phyloP scores from a whole-genome alignment of 768 basidiomycete genomes.

The Xerocomellus amylosporus region DNA sequence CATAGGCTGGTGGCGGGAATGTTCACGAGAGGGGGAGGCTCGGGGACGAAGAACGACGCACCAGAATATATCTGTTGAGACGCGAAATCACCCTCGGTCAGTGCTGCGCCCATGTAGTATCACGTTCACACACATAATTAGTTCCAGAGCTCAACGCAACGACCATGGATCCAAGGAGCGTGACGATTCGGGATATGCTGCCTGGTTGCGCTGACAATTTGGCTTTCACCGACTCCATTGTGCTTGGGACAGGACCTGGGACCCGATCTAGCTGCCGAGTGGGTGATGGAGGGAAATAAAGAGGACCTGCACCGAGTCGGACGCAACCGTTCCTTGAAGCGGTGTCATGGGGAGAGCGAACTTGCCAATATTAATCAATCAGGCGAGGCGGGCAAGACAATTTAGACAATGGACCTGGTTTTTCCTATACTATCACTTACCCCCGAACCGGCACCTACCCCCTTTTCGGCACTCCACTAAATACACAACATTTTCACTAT shows the following conservation, averaged over 20 bases:
- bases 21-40: neutral
- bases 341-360: neutral
- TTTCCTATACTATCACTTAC: too few species aligned
- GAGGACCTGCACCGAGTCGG: neutral
- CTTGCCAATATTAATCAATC: neutral
- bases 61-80: slow-evolving; percentile 30
- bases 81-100: neutral
- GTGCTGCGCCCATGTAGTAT: neutral
- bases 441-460: too few species aligned
- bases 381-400: too few species aligned
- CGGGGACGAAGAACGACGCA: neutral
- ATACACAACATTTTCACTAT: too few species aligned
- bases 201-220: slow-evolving; percentile 24
- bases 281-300: neutral
- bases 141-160: slow-evolving; percentile 67
- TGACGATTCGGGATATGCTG: slow-evolving; percentile 40
- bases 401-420: too few species aligned
- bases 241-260: neutral
- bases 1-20: slow-evolving; percentile 59
- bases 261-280: neutral
- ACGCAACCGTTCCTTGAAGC: neutral
- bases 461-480: too few species aligned
- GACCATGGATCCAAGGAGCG: slow-evolving; percentile 53
- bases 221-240: slow-evolving; percentile 6
- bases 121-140: slow-evolving; percentile 58